Base-by-base conservation (phyloP, 2,329 filamentous ascomycete genomes). In the Pseudocercospora ulei region DNA sequence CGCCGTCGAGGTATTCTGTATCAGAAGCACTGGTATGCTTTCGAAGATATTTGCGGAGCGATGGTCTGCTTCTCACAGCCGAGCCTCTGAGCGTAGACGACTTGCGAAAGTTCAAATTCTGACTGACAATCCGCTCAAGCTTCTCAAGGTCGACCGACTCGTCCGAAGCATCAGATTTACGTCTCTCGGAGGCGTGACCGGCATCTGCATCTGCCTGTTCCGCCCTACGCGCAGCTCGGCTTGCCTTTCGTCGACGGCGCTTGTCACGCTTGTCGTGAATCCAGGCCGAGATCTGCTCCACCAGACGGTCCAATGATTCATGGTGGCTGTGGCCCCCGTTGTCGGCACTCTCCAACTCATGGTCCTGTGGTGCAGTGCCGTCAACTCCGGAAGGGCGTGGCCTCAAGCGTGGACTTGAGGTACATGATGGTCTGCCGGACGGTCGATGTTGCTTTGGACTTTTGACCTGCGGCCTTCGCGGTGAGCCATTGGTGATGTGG, bases 1-100 rank as follows among this genome's bases (percentile, higher is more conserved):
- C 85, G n/a, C 76, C 76, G 47, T 94, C 87, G 9, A 75, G 66
- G 50, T 80, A 82, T 42, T 96, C 88, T 0, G 86, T 92, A 52
- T 95, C 88, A 0, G 84, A 90, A 3, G 82, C 71, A 1, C 51
- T 59, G 65, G 64, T 53, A 50, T 68, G 52, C 54, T 62, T 53
- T 43, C 62, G 54, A 55, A 44, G 55, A 5, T 56, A 39, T 31
- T 52, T 58, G 39, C 51, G 54, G 43, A 52, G 38, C 49, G 47
- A 57, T 14, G 45, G 31, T 36, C 47, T 54, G 9, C 38, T 49
- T 13, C 47, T 50, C 8, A 54, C 43, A 11, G 39, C 40, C 8
- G 47, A 41, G 14, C 39, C 38, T 29, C 43, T 48, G 3, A 44
- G 47, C n/a, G 20, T 11, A 3, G 46, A 49, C 6, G 44, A 38